These are phyloP conservation scores for Magnolia officinalis DNA, from an alignment of 164 flowering plant genomes.

Conservation along the genomic window DNA sequence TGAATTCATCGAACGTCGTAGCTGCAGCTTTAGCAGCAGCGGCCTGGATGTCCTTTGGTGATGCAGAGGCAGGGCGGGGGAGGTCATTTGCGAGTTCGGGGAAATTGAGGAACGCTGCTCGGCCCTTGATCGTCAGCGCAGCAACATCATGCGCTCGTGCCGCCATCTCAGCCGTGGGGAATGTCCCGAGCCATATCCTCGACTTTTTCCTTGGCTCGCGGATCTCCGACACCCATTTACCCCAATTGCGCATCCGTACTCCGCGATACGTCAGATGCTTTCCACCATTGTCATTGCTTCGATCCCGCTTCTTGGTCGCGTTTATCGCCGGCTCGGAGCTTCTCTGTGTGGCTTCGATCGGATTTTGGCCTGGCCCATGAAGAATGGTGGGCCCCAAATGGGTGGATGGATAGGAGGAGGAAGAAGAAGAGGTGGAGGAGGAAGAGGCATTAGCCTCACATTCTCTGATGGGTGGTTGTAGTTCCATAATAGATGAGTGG, in stretches of 20 bases:
- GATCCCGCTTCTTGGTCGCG: not conserved
- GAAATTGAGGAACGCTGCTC: constrained; percentile 39
- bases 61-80: constrained; percentile 36
- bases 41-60: constrained; percentile 38
- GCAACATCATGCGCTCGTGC: constrained; percentile 60
- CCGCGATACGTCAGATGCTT: constrained; percentile 29
- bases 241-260: constrained; percentile 34
- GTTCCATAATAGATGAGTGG: constrained; percentile 3
- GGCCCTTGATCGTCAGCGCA: constrained; percentile 45
- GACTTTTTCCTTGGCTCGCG: constrained; percentile 53
- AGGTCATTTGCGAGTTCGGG: constrained; percentile 38
- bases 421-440: constrained; percentile 1
- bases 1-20: not conserved
- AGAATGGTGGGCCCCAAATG: not conserved
- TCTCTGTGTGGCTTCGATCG: not conserved
- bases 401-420: not conserved
- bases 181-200: constrained; percentile 57
- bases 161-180: constrained; percentile 51
- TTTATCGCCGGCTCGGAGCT: not conserved
- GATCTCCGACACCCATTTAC: constrained; percentile 51
- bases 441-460: not conserved
- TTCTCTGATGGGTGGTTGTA: not conserved
- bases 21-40: constrained; percentile 32
- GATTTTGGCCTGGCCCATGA: not conserved
- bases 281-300: not conserved